Conservation (phyloP, 192 early-diverging fungal species). For the Coemansia sp. region DNA sequence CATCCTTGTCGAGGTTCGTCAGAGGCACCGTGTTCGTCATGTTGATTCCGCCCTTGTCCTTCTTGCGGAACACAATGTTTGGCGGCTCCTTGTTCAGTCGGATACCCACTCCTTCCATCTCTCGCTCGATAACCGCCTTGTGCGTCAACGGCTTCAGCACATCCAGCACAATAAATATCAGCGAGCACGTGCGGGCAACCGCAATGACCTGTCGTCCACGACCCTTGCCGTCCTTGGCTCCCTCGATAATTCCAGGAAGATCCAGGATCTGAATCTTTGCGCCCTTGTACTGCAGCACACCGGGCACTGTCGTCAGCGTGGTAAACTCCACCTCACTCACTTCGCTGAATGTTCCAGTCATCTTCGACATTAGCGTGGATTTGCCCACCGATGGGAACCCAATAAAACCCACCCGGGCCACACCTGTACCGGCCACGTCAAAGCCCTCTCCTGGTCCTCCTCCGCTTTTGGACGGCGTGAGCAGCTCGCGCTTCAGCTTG, state of each 20-base stretch:
- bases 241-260: conserved; percentile 97
- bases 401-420: conserved; percentile 96
- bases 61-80: conserved; percentile 93
- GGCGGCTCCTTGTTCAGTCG: conserved; percentile 95
- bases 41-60: conserved; percentile 97
- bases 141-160: conserved; percentile 95
- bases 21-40: conserved; percentile 91
- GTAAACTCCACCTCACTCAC: conserved; percentile 98
- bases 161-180: conserved; percentile 96
- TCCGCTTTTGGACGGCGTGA: conserved; percentile 78
- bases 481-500: conserved; percentile 90
- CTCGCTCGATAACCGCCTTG: conserved; percentile 92
- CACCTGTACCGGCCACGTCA: conserved; percentile 98
- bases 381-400: conserved; percentile 98
- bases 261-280: conserved; percentile 99
- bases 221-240: conserved; percentile 99
- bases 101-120: conserved; percentile 97
- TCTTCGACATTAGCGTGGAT: conserved; percentile 94
- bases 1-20: conserved; percentile 82
- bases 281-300: conserved; percentile 92
- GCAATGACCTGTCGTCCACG: conserved; percentile 94
- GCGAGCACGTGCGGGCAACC: conserved; percentile 94
- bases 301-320: conserved; percentile 98
- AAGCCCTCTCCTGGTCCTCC: conserved; percentile 92
- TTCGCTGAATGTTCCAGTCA: conserved; percentile 95